Evolutionary conservation across 805 yeast genomes (phyloP).

Genomic region (Metschnikowia baotianmanensis): DNA sequence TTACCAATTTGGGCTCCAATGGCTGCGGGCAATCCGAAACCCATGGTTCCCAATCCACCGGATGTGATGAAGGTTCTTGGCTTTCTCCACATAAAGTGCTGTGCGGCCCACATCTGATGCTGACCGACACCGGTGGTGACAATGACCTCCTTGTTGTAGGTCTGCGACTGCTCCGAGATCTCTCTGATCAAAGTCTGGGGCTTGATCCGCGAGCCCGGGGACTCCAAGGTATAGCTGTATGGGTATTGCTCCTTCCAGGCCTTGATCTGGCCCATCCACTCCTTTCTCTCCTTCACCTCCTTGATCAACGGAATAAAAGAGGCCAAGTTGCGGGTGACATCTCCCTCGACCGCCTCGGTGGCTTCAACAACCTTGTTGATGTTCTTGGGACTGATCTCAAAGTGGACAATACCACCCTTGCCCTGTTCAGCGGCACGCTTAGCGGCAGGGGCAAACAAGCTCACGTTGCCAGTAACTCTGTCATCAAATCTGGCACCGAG

Average conservation of each 20-base stretch:
- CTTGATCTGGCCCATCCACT: slow-evolving; percentile 73
- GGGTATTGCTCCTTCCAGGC: slow-evolving; percentile 89
- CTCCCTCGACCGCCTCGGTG: slow-evolving; percentile 96
- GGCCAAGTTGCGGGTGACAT: slow-evolving; percentile 76
- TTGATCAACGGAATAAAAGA: slow-evolving; percentile 69
- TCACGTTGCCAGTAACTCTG: slow-evolving; percentile 87
- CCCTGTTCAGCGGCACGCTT: slow-evolving; percentile 81
- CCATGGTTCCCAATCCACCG: slow-evolving; percentile 99
- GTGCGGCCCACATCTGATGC: slow-evolving; percentile 99
- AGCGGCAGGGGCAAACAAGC: slow-evolving; percentile 93
- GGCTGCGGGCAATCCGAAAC: slow-evolving; percentile 95
- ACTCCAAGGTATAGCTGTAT: slow-evolving; percentile 75
- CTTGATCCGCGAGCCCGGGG: slow-evolving; percentile 75
- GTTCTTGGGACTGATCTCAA: slow-evolving; percentile 94
- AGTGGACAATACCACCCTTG: slow-evolving; percentile 95
- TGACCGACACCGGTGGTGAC: slow-evolving; percentile 99
- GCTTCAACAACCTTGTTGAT: slow-evolving; percentile 97
- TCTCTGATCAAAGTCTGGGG: slow-evolving; percentile 90
- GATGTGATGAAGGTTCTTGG: slow-evolving; percentile 97
- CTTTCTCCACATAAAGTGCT: slow-evolving; percentile 88
- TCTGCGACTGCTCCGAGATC: slow-evolving; percentile 67
- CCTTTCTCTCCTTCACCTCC: slow-evolving; percentile 63
- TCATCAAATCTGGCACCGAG: slow-evolving; percentile 98
- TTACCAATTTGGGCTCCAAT: slow-evolving; percentile 97
- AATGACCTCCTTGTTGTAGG: slow-evolving; percentile 68